Conservation (phyloP, 2,329 filamentous ascomycete genomes). For the Ceratocystis alfenasii region DNA sequence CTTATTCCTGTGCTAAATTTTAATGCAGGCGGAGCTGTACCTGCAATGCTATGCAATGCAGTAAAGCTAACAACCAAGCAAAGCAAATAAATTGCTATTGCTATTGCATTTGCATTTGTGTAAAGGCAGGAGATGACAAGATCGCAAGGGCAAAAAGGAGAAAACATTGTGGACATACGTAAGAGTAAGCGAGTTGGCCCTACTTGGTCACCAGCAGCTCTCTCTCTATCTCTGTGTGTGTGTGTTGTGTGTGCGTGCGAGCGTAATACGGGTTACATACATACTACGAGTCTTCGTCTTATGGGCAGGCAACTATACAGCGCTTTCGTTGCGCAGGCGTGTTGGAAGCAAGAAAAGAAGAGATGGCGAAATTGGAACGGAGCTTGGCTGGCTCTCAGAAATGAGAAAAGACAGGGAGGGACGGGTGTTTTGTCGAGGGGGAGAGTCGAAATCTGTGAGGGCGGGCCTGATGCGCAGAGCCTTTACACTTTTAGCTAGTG, state of each 20-base stretch:
- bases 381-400: background rate
- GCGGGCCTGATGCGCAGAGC: background rate
- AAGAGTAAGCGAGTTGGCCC: background rate
- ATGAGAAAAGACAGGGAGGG: background rate
- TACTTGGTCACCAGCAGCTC: too few relatives aligned
- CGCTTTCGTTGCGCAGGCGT: too few relatives aligned
- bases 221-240: background rate
- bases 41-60: background rate
- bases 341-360: background rate
- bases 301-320: too few relatives aligned
- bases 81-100: background rate
- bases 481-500: background rate
- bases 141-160: constrained; percentile 6
- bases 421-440: too few relatives aligned
- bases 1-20: background rate
- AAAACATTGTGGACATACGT: background rate
- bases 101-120: background rate
- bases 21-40: background rate
- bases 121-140: constrained; percentile 5
- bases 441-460: background rate
- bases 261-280: background rate
- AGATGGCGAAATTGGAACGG: background rate
- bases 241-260: background rate
- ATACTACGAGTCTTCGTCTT: background rate
- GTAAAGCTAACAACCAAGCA: background rate